Conservation (phyloP, 2,329 filamentous ascomycete genomes). For the Cercospora sp. region DNA sequence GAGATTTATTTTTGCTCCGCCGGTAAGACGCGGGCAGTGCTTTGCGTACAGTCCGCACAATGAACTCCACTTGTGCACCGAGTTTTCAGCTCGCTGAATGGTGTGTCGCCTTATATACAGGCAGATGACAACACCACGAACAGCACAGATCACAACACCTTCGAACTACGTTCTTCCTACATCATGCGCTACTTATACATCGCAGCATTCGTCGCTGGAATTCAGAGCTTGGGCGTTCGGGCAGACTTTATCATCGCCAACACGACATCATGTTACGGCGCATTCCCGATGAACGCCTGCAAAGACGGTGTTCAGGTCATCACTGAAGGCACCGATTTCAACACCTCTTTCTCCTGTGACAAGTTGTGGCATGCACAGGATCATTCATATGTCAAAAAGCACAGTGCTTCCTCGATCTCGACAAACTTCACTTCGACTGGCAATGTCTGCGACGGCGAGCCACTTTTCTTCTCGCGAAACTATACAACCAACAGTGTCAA, state of each 20-base stretch:
- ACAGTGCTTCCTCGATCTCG: conserved; percentile 7
- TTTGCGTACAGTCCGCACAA: not conserved
- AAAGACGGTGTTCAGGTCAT: conserved; percentile 20
- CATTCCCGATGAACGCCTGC: conserved; percentile 19
- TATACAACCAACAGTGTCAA: conserved; percentile 14
- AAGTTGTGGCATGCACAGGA: conserved; percentile 12
- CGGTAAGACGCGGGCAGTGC: not conserved
- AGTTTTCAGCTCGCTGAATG: not conserved
- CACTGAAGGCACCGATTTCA: conserved; percentile 14
- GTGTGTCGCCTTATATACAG: not conserved
- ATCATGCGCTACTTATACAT: not conserved
- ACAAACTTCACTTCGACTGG: conserved; percentile 18
- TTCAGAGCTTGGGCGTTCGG: not conserved
- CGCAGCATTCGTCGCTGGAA: not conserved
- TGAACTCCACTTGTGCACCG: not conserved
- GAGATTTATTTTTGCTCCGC: not conserved
- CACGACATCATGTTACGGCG: conserved; percentile 22
- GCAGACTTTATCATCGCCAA: conserved; percentile 25
- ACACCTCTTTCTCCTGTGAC: conserved; percentile 17
- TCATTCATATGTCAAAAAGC: conserved; percentile 13
- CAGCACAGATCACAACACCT: not conserved
- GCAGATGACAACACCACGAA: not conserved
- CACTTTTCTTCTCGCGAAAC: conserved; percentile 17
- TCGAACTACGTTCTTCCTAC: not conserved
- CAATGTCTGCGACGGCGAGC: conserved; percentile 16